Evolutionary conservation across 2,329 filamentous ascomycete species (phyloP), one percentile per base, ranked within the genome.

Genomic region (Monosporascus sp.): DNA sequence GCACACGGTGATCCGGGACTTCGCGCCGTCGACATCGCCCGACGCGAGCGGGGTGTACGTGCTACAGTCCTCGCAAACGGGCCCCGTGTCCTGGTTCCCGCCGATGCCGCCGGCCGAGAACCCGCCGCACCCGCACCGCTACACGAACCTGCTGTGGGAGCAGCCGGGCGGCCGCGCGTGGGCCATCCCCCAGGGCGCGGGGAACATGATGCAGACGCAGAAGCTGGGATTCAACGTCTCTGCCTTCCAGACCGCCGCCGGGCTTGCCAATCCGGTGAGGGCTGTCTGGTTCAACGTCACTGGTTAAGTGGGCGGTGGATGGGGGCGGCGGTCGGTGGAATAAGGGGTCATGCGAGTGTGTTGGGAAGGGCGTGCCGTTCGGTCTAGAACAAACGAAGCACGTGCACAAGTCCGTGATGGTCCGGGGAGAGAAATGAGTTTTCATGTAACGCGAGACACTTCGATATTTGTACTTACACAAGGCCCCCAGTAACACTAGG

Each of bases 111-210:
- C 64, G 15, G 62, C 69, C 3, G 66, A 72, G 58, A 66, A 59
- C 9, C 70, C 70, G 7, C 65, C 68, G 3, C 64, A 71, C 52
- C 63, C 70, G 22, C 70, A 73, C 58, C 65, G 68, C 37, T 73
- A 73, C 60, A 70, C 70, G 18, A 66, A 69, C 49, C 59, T 72
- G 41, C 57, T 72, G n/a, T 73, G 66, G 62, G 68, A 65, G 54
- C 69, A 71, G 57, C 65, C 67, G 1, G 64, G 56, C 17, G 65
- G 43, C 43, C 5, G n/a, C 11, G 43, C 60, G 46, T 71, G 69
- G 60, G 55, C 65, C 35, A 65, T 72, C 7, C 65, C 69, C 6
- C 57, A 59, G 18, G 48, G 58, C 8, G 67, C 68, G 14, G 65
- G 57, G 38, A 62, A 61, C 43, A 65, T 65, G 63, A 47, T 68